phyloP scores from a whole-genome alignment of 768 basidiomycete species.

The Pleurotus salmoneostramineus region DNA sequence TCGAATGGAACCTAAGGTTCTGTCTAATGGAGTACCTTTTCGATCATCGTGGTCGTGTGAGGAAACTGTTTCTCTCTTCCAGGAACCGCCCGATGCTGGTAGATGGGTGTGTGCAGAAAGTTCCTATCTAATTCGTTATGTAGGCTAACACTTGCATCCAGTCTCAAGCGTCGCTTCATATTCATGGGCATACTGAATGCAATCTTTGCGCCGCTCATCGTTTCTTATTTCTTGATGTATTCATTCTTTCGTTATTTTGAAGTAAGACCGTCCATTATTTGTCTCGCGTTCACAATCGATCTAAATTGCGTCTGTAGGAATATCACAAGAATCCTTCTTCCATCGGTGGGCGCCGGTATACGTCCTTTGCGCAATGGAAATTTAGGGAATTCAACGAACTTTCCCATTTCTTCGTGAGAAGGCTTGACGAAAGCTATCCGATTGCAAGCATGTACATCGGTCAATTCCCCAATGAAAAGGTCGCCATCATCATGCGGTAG shows the following conservation, averaged over 20 bases:
- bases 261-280: slow-evolving; percentile 38
- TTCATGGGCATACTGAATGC: slow-evolving; percentile 98
- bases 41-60: slow-evolving; percentile 82
- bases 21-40: slow-evolving; percentile 96
- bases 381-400: slow-evolving; percentile 99
- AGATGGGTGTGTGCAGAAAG: slow-evolving; percentile 58
- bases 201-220: slow-evolving; percentile 94
- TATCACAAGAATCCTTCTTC: slow-evolving; percentile 98
- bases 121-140: not conserved
- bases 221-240: slow-evolving; percentile 94
- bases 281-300: not conserved
- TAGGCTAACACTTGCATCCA: slow-evolving; percentile 23
- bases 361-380: slow-evolving; percentile 95
- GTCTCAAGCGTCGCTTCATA: slow-evolving; percentile 80
- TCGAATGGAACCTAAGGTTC: slow-evolving; percentile 97
- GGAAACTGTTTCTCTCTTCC: slow-evolving; percentile 87
- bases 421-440: slow-evolving; percentile 87
- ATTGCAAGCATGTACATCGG: slow-evolving; percentile 93
- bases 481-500: slow-evolving; percentile 86
- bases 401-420: slow-evolving; percentile 84
- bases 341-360: slow-evolving; percentile 89
- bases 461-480: slow-evolving; percentile 95
- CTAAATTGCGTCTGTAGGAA: slow-evolving; percentile 52
- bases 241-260: slow-evolving; percentile 99
- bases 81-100: slow-evolving; percentile 76